phyloP scores from a whole-genome alignment of 371 early-diverging fungal species.

The Dipsacomyces acuminosporus region DNA sequence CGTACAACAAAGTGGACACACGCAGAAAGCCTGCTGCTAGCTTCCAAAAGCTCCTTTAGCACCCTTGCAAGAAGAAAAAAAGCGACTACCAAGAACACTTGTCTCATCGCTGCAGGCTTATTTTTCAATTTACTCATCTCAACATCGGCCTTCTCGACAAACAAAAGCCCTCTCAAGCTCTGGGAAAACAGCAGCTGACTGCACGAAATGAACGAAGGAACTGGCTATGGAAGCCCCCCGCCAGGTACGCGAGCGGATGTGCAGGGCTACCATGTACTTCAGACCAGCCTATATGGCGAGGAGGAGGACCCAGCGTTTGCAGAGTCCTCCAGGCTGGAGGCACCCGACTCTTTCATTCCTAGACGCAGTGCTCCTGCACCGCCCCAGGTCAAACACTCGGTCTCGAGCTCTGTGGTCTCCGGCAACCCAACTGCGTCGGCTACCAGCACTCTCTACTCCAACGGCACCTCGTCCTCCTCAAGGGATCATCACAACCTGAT shows the following conservation, averaged over 20 bases:
- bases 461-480: conserved; percentile 6
- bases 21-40: no score
- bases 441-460: conserved; percentile 7
- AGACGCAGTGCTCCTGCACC: conserved; percentile 46
- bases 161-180: no score
- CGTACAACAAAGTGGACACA: no score
- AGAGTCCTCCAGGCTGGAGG: conserved; percentile 15
- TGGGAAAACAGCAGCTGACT: no score
- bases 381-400: conserved; percentile 27
- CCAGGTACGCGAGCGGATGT: conserved; percentile 10
- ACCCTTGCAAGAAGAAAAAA: no score
- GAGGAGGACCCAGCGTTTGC: conserved; percentile 30
- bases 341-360: conserved; percentile 39
- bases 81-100: no score
- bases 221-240: conserved; percentile 19
- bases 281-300: conserved; percentile 24
- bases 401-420: conserved; percentile 11
- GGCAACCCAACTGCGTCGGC: not conserved
- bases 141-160: no score
- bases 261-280: conserved; percentile 15
- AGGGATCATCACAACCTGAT: conserved; percentile 14
- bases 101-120: no score
- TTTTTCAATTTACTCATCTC: no score
- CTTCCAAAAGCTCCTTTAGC: no score
- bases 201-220: conserved; percentile 40